Conservation (phyloP, 2,329 filamentous ascomycete genomes). For the Lachnellula cervina region DNA sequence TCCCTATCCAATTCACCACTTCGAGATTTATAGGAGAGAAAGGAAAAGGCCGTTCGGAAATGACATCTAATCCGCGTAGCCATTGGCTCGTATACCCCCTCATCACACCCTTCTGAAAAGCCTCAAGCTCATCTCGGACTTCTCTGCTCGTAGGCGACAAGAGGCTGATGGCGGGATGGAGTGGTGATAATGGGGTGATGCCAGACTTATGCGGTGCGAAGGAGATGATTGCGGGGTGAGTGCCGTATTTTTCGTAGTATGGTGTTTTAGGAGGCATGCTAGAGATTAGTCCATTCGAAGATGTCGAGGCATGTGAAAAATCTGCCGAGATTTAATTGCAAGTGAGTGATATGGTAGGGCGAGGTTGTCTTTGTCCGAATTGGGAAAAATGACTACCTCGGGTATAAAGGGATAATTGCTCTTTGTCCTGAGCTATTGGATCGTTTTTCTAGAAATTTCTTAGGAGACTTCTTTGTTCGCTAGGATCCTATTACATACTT, state of each 20-base stretch:
- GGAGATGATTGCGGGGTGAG: neutral
- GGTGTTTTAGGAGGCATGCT: neutral
- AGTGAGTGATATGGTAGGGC: no score
- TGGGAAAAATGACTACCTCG: no score
- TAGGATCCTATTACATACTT: no score
- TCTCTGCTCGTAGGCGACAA: neutral
- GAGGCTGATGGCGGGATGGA: neutral
- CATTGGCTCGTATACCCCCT: neutral
- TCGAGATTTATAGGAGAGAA: neutral
- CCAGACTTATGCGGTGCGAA: neutral
- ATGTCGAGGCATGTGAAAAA: no score
- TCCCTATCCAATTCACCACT: neutral
- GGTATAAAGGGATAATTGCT: no score
- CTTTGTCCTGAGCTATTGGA: no score
- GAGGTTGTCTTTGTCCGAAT: no score
- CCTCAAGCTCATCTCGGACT: neutral
- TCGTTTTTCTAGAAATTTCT: no score
- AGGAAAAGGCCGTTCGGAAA: neutral
- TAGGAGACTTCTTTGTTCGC: no score
- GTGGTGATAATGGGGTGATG: neutral
- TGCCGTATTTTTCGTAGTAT: neutral
- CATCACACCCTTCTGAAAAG: neutral
- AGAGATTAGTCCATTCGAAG: no score
- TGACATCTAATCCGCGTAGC: neutral
- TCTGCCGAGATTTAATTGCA: no score